Percentiles rank a stretch among this genome's conserved stretches.
These are phyloP conservation scores for Hypomontagnella submonticulosa DNA, from an alignment of 495 filamentous ascomycete genomes.

Conservation along the genomic window DNA sequence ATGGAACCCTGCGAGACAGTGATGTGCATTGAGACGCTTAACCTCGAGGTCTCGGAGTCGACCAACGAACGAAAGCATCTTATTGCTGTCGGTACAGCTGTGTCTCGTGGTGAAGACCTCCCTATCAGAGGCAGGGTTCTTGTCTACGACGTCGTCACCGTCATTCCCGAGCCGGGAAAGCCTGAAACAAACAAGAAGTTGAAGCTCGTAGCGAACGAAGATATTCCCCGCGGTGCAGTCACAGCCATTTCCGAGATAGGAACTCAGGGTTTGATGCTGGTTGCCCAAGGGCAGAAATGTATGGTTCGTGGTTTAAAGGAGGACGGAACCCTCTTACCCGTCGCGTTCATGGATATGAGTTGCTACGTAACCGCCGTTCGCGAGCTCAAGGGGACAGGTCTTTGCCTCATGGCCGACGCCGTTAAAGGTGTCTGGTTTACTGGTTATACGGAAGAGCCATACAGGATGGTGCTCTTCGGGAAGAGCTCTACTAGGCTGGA, in stretches of 20 bases:
- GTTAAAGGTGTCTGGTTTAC: constrained; percentile 95
- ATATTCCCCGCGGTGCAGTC: constrained; percentile 89
- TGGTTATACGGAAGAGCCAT: constrained; percentile 94
- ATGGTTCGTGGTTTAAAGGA: constrained; percentile 97
- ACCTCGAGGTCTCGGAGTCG: constrained; percentile 88
- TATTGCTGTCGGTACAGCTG: constrained; percentile 84
- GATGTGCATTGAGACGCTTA: constrained; percentile 82
- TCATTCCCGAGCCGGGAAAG: constrained; percentile 86
- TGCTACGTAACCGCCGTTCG: constrained; percentile 86
- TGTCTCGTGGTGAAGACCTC: constrained; percentile 87
- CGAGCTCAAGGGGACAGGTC: constrained; percentile 81
- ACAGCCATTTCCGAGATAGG: constrained; percentile 87
- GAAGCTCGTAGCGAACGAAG: constrained; percentile 87
- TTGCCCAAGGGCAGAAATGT: constrained; percentile 94
- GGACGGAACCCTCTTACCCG: constrained; percentile 88
- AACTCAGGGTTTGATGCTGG: constrained; percentile 90
- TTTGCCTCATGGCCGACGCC: constrained; percentile 87
- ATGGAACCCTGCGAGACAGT: constrained; percentile 79
- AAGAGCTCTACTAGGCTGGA: constrained; percentile 81
- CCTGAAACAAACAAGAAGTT: constrained; percentile 86
- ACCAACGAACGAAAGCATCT: constrained; percentile 86
- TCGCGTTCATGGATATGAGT: constrained; percentile 98
- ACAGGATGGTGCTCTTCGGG: constrained; percentile 93
- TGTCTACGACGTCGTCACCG: constrained; percentile 89
- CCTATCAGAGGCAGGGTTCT: constrained; percentile 86